Conservation (phyloP, 2,329 filamentous ascomycete species). For the Aspergillus aculeatus region DNA sequence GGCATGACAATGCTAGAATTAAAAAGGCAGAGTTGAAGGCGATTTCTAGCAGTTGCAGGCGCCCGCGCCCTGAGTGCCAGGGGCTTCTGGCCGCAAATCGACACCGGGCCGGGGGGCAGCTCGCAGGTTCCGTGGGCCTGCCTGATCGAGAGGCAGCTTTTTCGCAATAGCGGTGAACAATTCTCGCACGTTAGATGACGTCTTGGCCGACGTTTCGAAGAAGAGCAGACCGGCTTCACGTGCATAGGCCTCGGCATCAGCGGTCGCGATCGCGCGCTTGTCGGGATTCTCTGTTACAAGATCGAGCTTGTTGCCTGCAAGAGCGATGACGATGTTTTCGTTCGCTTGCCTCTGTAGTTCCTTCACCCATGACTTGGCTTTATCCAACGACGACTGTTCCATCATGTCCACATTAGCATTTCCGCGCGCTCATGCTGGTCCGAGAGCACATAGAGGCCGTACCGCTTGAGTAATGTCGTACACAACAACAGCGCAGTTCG, state of each 20-base stretch:
- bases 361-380: conserved; percentile 99
- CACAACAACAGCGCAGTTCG: conserved; percentile 97
- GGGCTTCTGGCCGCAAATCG: conserved; percentile 63
- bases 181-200: conserved; percentile 90
- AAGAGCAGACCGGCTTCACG: conserved; percentile 91
- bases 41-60: conserved; percentile 62
- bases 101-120: conserved; percentile 63
- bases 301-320: conserved; percentile 97
- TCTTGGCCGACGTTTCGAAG: conserved; percentile 98
- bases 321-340: conserved; percentile 98
- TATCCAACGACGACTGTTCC: conserved; percentile 84
- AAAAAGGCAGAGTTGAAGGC: conserved; percentile 2
- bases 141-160: conserved; percentile 95
- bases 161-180: conserved; percentile 97
- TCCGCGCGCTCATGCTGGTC: conserved; percentile 1
- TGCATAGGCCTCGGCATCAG: conserved; percentile 93
- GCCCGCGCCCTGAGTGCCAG: conserved; percentile 58
- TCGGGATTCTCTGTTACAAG: conserved; percentile 91
- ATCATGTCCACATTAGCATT: conserved; percentile 9
- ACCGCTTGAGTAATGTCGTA: conserved; percentile 99
- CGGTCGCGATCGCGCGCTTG: conserved; percentile 85
- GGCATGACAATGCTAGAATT: conserved; percentile 5
- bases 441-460: conserved; percentile 42
- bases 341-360: conserved; percentile 98
- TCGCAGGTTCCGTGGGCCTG: conserved; percentile 82